Evolutionary conservation across 1,284 basidiomycete genomes (phyloP).

Genomic region (Cryptococcus sp.): DNA sequence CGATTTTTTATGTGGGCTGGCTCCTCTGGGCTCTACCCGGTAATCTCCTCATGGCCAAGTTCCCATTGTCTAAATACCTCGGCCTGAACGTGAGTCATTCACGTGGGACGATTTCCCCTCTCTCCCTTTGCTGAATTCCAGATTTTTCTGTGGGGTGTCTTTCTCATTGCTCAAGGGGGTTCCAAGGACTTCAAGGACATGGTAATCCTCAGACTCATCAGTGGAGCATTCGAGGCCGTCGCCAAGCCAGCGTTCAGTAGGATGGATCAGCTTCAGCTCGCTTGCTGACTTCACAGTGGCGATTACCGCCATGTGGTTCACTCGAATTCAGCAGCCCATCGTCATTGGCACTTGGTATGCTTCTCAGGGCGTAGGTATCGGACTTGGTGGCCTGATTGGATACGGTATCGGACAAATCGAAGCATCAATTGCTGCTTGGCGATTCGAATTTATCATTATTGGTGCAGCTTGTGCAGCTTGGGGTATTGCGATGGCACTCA

Average conservation of each 20-base stretch:
- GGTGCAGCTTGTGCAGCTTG: slow-evolving; percentile 42
- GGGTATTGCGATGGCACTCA: slow-evolving; percentile 36
- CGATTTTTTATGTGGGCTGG: slow-evolving; percentile 50
- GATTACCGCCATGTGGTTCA: slow-evolving; percentile 44
- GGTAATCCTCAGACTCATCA: slow-evolving; percentile 49
- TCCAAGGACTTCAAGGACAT: slow-evolving; percentile 50
- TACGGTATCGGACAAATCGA: slow-evolving; percentile 44
- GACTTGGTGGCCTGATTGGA: slow-evolving; percentile 38
- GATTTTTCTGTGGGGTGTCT: slow-evolving; percentile 47
- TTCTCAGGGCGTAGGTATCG: slow-evolving; percentile 46
- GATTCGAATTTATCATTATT: slow-evolving; percentile 48
- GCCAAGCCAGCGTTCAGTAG: slow-evolving; percentile 38
- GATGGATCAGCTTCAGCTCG: background rate
- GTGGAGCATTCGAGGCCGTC: slow-evolving; percentile 50
- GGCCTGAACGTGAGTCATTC: slow-evolving; percentile 43
- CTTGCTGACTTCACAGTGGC: slow-evolving; percentile 22
- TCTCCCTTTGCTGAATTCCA: background rate
- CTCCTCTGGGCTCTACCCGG: slow-evolving; percentile 52
- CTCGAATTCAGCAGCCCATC: slow-evolving; percentile 43
- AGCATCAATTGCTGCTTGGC: slow-evolving; percentile 40
- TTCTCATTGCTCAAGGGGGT: slow-evolving; percentile 49
- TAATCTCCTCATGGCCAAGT: slow-evolving; percentile 52
- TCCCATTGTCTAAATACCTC: slow-evolving; percentile 51
- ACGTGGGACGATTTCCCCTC: no score
- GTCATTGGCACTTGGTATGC: slow-evolving; percentile 44